Conservation (phyloP, 2,329 filamentous ascomycete species). For the Calycina marina region DNA sequence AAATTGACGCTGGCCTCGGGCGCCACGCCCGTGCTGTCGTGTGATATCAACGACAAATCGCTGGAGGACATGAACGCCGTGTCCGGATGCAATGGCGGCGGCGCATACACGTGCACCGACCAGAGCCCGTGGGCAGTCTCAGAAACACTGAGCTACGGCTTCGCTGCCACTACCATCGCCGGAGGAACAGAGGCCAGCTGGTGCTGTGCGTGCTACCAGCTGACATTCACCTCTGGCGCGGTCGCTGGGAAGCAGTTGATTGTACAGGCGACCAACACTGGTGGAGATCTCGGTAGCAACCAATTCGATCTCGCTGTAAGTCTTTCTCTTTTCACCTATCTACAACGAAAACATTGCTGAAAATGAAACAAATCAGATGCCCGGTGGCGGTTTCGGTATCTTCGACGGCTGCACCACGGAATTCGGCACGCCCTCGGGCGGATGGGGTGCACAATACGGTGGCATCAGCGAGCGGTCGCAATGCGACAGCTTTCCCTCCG, state of each 20-base stretch:
- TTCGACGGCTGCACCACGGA: conserved; percentile 37
- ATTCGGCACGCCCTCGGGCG: conserved; percentile 28
- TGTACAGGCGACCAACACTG: conserved; percentile 50
- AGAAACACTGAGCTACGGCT: conserved; percentile 43
- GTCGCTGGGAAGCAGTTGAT: conserved; percentile 47
- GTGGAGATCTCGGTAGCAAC: conserved; percentile 37
- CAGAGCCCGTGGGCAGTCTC: conserved; percentile 48
- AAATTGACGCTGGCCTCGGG: conserved; percentile 34
- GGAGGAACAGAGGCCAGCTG: conserved; percentile 42
- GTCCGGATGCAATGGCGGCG: conserved; percentile 37
- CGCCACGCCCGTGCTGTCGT: conserved; percentile 15
- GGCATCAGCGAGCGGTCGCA: conserved; percentile 29
- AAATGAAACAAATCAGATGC: conserved; percentile 31
- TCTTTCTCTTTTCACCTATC: conserved; percentile 1
- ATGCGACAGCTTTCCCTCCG: conserved; percentile 30
- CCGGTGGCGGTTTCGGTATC: conserved; percentile 41
- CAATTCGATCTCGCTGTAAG: conserved; percentile 38
- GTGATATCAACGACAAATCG: conserved; percentile 33
- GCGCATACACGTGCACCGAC: conserved; percentile 40
- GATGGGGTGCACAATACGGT: conserved; percentile 34
- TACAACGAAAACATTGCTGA: not conserved
- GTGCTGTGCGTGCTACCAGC: conserved; percentile 52
- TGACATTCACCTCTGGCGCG: conserved; percentile 31
- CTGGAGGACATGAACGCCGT: conserved; percentile 33
- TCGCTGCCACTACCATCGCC: conserved; percentile 42